phyloP scores from a whole-genome alignment of 441 rosid species.

The Croton setiger region DNA sequence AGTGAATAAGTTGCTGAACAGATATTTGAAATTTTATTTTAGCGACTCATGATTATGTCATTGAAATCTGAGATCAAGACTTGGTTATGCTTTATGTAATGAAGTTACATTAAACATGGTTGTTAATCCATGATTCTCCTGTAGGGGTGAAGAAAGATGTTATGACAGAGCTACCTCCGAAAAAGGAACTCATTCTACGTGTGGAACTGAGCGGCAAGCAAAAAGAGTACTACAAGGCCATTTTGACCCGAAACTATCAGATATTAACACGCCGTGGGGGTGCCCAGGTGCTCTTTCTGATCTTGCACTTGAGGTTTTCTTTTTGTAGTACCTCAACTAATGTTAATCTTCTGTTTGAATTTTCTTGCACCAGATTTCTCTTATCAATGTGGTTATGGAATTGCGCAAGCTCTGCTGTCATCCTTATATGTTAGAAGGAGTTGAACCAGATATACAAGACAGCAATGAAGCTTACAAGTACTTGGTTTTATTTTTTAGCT shows the following conservation, averaged over 20 bases:
- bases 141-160: conserved; percentile 99
- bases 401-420: conserved; percentile 99
- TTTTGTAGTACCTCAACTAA: conserved; percentile 22
- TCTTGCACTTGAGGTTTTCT: conserved; percentile 16
- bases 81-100: too few relatives aligned
- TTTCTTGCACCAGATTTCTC: conserved; percentile 64
- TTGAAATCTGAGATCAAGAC: conserved; percentile 5
- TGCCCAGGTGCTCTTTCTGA: conserved; percentile 58
- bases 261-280: conserved; percentile 93
- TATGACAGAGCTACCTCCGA: conserved; percentile 97
- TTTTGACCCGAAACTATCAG: conserved; percentile 94
- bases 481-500: conserved; percentile 12
- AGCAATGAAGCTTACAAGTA: conserved; percentile 76
- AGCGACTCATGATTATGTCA: conserved; percentile 12
- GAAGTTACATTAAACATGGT: not conserved
- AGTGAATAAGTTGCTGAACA: conserved; percentile 11
- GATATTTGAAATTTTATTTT: not conserved
- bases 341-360: conserved; percentile 24
- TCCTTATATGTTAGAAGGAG: conserved; percentile 96
- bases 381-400: conserved; percentile 97
- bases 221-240: conserved; percentile 97
- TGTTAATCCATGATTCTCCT: conserved; percentile 28
- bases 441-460: conserved; percentile 75
- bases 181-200: conserved; percentile 96
- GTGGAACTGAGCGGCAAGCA: conserved; percentile 90